These are phyloP conservation scores for Porcisia hertigi DNA, from an alignment of 208 protist genomes.

Conservation along the genomic window DNA sequence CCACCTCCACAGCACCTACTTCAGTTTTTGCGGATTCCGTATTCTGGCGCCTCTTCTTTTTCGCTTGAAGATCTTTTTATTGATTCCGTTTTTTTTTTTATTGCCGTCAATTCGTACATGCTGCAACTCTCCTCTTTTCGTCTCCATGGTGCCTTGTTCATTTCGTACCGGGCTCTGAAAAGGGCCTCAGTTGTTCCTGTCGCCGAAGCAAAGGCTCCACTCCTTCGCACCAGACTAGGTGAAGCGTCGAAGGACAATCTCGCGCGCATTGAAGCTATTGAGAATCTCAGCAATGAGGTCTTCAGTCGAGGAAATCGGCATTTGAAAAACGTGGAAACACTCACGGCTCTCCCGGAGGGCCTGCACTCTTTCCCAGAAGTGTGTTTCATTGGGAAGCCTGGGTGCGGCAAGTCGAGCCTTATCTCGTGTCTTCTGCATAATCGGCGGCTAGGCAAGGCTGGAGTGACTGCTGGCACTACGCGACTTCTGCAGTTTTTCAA, in stretches of 20 bases:
- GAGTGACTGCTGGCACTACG: conserved; percentile 60
- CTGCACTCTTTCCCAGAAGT: conserved; percentile 89
- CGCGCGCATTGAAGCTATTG: conserved; percentile 38
- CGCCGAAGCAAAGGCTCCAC: not conserved
- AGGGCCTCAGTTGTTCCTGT: not conserved
- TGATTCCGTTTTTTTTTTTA: not conserved
- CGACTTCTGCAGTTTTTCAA: conserved; percentile 90
- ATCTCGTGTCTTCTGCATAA: conserved; percentile 86
- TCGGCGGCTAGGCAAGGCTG: conserved; percentile 53
- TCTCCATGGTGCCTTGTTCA: not conserved
- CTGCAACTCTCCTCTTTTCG: conserved; percentile 7
- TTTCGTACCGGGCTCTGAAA: not conserved
- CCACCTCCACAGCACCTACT: not conserved
- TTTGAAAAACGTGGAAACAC: conserved; percentile 78
- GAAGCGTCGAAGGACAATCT: not conserved
- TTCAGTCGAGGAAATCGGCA: conserved; percentile 84
- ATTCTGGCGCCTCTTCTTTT: not conserved
- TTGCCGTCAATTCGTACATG: not conserved
- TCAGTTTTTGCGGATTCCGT: not conserved
- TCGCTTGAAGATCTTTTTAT: not conserved
- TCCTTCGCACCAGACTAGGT: not conserved
- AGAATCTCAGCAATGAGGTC: conserved; percentile 70
- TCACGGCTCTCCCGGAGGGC: conserved; percentile 83
- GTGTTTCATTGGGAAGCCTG: conserved; percentile 90
- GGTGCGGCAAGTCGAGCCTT: conserved; percentile 86